Evolutionary conservation across 2,329 filamentous ascomycete species (phyloP).

Genomic region (Xylariaceae sp.): DNA sequence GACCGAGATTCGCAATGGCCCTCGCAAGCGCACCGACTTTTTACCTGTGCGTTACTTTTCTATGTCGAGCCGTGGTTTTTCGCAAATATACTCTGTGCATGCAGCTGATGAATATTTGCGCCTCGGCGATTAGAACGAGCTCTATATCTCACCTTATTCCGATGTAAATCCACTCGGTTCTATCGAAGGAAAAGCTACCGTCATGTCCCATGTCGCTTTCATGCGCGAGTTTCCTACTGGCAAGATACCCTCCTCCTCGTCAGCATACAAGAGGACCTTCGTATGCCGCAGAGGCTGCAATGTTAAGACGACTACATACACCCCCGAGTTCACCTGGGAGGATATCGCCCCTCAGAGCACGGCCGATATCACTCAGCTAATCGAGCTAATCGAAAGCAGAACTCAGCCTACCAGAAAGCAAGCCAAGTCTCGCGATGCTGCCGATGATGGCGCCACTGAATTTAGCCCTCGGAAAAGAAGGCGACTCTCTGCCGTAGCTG

Average conservation of each 20-base stretch:
- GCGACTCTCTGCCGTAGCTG: slow-evolving; percentile 9
- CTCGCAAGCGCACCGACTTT: slow-evolving; percentile 76
- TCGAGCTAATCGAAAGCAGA: slow-evolving; percentile 61
- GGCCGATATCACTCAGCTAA: slow-evolving; percentile 60
- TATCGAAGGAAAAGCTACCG: slow-evolving; percentile 81
- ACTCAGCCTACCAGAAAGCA: slow-evolving; percentile 66
- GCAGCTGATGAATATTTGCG: slow-evolving; percentile 2
- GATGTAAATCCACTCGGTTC: slow-evolving; percentile 82
- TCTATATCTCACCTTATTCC: slow-evolving; percentile 84
- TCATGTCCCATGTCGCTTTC: slow-evolving; percentile 71
- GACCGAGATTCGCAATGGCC: slow-evolving; percentile 77
- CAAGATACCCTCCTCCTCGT: slow-evolving; percentile 64
- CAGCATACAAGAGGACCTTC: slow-evolving; percentile 79
- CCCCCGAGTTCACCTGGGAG: slow-evolving; percentile 88
- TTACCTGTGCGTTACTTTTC: slow-evolving; percentile 50
- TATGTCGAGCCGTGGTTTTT: slow-evolving; percentile 9
- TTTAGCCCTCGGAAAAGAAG: slow-evolving; percentile 14
- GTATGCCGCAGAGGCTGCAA: slow-evolving; percentile 87
- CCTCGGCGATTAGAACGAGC: slow-evolving; percentile 60
- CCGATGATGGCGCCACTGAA: slow-evolving; percentile 27
- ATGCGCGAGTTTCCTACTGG: slow-evolving; percentile 66
- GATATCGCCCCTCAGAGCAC: slow-evolving; percentile 65
- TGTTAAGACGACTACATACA: slow-evolving; percentile 82
- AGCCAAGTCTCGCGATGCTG: slow-evolving; percentile 28
- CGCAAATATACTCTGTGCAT: slow-evolving; percentile 2